Evolutionary conservation across 495 filamentous ascomycete genomes (phyloP), one percentile per base, ranked within the genome.

Genomic region (Hypoxylon crocopeplum): DNA sequence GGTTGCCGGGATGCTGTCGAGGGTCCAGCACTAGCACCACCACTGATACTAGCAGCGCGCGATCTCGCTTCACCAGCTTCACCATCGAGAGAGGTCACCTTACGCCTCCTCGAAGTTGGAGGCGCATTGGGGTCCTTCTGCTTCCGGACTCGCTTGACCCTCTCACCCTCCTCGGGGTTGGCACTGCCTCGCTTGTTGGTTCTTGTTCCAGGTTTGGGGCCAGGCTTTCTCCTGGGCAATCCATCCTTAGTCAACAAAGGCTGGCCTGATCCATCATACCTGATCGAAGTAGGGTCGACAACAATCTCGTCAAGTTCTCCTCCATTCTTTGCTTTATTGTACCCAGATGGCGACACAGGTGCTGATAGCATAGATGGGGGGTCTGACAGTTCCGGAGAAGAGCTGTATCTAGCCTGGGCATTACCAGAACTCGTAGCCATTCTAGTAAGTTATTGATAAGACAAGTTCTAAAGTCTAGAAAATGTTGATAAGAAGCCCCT

Each of bases 91-190:
- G 61, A 62, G 8, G 75, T 65, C 3, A 68, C 63, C 73, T 83
- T 84, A 66, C 77, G 74, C 56, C 83, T 83, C 37, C 82, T 74
- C 61, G 75, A 78, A 15, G 73, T 66, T 7, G 82, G 77, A 6
- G 82, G 74, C 12, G 79, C 78, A 62, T 80, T 81, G 13, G 82
- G 79, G 38, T 86, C 83, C 58, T 77, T 80, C 8, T 82, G 79
- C 56, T 84, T 85, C 40, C 82, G 66, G 8, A 77, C 72, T 47
- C 79, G 79, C 44, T 80, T 79, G 36, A 74, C 72, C 66, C 85
- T 86, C 62, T 79, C 73, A 5, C 67, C 75, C 15, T 83, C 79
- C 41, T 74, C 69, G 15, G 71, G 55, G 34, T 63, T 70, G 7
- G 58, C 33, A 17, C 65, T 66, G 6, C 61, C 63, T 54, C 77